phyloP scores from a whole-genome alignment of 1,139 yeast genomes.

The Taphrina populina region DNA sequence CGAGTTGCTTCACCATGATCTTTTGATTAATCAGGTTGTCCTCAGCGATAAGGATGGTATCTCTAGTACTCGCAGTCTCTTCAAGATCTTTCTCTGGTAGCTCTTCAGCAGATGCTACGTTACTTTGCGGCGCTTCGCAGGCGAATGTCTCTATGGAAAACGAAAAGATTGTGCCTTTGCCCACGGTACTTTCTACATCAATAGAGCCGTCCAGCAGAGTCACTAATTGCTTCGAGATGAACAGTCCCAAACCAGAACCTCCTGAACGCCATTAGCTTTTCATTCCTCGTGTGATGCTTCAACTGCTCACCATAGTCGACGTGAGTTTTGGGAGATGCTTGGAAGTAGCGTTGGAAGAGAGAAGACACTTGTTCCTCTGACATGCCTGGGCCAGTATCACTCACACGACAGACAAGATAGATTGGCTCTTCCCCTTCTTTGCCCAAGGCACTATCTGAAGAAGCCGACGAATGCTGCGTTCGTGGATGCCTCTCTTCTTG shows the following conservation, averaged over 20 bases:
- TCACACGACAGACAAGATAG: constrained; percentile 47
- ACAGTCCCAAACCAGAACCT: constrained; percentile 60
- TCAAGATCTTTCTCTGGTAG: background rate
- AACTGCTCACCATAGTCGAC: constrained; percentile 17
- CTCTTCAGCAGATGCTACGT: background rate
- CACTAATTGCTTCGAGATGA: constrained; percentile 27
- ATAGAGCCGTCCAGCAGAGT: constrained; percentile 26
- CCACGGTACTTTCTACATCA: constrained; percentile 17
- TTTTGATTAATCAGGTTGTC: constrained; percentile 94
- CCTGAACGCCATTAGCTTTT: too few species aligned
- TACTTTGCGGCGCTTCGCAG: constrained; percentile 2
- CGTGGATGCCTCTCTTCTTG: too few species aligned
- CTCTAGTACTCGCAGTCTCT: background rate
- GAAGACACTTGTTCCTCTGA: constrained; percentile 49
- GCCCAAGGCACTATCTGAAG: too few species aligned
- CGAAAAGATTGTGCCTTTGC: constrained; percentile 21
- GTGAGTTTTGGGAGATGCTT: constrained; percentile 43
- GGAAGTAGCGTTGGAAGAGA: constrained; percentile 57
- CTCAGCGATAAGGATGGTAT: constrained; percentile 63
- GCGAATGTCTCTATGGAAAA: constrained; percentile 1
- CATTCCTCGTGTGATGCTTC: too few species aligned
- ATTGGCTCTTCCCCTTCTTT: constrained; percentile 5
- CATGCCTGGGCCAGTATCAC: constrained; percentile 64
- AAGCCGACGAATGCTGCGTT: too few species aligned
- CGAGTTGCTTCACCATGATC: constrained; percentile 81